phyloP scores from a whole-genome alignment of 306 rosid species.

The Mimosa bimucronata region DNA sequence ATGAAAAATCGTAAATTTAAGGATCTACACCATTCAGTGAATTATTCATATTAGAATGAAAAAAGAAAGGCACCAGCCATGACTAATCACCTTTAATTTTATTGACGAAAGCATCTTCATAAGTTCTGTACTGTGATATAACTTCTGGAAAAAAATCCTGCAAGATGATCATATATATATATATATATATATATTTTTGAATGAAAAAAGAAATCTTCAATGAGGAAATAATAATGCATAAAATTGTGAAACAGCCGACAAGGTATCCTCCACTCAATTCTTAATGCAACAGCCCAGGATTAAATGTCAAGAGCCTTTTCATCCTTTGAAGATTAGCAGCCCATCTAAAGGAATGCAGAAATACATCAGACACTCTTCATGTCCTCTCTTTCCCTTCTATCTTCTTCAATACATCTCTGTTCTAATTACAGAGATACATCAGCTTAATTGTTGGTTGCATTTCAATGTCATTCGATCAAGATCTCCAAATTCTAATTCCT shows the following conservation, averaged over 20 bases:
- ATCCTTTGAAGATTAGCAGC: background rate
- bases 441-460: too few relatives aligned
- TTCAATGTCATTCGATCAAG: too few relatives aligned
- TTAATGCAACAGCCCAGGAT: background rate
- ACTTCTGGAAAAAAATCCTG: slow-evolving; percentile 64
- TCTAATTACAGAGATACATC: too few relatives aligned
- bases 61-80: slow-evolving; percentile 1
- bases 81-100: slow-evolving; percentile 60
- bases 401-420: too few relatives aligned
- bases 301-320: background rate
- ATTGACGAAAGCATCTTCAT: slow-evolving; percentile 69
- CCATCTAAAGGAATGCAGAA: background rate
- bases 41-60: slow-evolving; percentile 11
- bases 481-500: too few relatives aligned
- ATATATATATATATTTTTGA: too few relatives aligned
- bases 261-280: background rate
- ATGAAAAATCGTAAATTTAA: slow-evolving; percentile 14
- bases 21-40: slow-evolving; percentile 16
- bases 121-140: slow-evolving; percentile 49
- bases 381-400: too few relatives aligned
- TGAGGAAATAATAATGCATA: background rate
- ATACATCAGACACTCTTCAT: too few relatives aligned
- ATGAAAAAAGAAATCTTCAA: background rate
- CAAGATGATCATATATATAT: slow-evolving; percentile 38
- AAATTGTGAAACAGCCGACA: background rate